These are phyloP conservation scores for Annona squamosa DNA, from an alignment of 164 flowering plant genomes.

Conservation along the genomic window DNA sequence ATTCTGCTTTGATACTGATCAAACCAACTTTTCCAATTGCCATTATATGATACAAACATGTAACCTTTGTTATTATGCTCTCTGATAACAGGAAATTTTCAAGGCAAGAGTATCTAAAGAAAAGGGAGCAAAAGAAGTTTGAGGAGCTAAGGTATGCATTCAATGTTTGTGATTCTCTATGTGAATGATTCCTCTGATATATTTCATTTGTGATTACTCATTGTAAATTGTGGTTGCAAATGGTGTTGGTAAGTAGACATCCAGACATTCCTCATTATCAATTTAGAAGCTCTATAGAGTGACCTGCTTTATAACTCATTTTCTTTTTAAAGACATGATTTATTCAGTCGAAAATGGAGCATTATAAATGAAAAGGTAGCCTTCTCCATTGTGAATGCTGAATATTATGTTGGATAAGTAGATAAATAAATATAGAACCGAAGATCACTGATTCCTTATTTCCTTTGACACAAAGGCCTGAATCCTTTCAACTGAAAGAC, in stretches of 20 bases:
- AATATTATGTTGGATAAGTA: too few species aligned
- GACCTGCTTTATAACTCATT: too few species aligned
- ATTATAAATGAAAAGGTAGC: too few species aligned
- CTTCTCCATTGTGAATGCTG: too few species aligned
- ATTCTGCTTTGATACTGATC: neutral
- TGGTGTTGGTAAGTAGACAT: neutral
- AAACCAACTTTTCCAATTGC: neutral
- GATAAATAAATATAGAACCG: too few species aligned
- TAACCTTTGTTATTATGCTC: neutral
- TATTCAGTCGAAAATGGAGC: too few species aligned
- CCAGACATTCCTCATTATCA: neutral
- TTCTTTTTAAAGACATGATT: too few species aligned
- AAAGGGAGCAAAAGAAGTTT: slow-evolving; percentile 91
- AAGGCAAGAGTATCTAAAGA: slow-evolving; percentile 62
- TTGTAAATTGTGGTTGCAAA: too few species aligned
- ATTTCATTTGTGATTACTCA: neutral
- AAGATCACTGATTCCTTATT: too few species aligned
- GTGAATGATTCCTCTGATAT: neutral
- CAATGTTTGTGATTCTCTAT: neutral
- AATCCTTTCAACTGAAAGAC: too few species aligned
- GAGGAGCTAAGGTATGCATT: slow-evolving; percentile 68
- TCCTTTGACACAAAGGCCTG: too few species aligned
- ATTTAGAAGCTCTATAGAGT: too few species aligned
- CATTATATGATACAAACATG: neutral
- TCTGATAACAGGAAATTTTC: slow-evolving; percentile 64